A percentile compares a stretch with the other conserved stretches of the same genome.
phyloP scores from a whole-genome alignment of 306 rosid species.

The Chamaecrista fasciculata region DNA sequence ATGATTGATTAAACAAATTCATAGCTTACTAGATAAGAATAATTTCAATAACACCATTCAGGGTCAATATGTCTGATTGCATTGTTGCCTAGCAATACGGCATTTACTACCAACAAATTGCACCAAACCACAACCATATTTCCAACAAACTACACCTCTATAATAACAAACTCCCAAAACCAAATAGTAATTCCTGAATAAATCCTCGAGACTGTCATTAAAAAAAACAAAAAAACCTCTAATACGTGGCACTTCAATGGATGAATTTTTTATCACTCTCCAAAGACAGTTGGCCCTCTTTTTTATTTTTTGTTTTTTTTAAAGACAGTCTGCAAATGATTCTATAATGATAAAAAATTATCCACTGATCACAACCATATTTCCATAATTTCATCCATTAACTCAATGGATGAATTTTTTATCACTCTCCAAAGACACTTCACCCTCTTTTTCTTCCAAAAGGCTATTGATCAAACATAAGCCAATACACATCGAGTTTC shows the following conservation, averaged over 20 bases:
- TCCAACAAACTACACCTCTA: slow-evolving; percentile 3
- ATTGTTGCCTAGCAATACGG: not conserved
- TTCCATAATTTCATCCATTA: too few species aligned
- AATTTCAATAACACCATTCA: not conserved
- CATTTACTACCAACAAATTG: slow-evolving; percentile 6
- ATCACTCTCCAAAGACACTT: not conserved
- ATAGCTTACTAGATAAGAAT: not conserved
- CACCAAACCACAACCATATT: not conserved
- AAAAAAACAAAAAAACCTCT: not conserved
- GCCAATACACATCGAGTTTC: not conserved
- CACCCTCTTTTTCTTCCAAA: not conserved
- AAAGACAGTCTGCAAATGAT: too few species aligned
- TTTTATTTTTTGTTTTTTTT: too few species aligned
- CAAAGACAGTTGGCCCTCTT: too few species aligned
- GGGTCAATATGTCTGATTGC: not conserved
- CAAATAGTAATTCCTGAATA: not conserved
- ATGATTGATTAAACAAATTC: not conserved
- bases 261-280: not conserved
- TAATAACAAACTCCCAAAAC: slow-evolving; percentile 21
- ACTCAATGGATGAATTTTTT: not conserved
- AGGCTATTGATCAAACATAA: not conserved
- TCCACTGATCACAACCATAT: not conserved
- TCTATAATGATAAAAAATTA: too few species aligned
- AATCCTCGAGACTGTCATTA: slow-evolving; percentile 5
- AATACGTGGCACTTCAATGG: not conserved